Conservation (phyloP, 345 rosid species). For the Physaria fendleri region DNA sequence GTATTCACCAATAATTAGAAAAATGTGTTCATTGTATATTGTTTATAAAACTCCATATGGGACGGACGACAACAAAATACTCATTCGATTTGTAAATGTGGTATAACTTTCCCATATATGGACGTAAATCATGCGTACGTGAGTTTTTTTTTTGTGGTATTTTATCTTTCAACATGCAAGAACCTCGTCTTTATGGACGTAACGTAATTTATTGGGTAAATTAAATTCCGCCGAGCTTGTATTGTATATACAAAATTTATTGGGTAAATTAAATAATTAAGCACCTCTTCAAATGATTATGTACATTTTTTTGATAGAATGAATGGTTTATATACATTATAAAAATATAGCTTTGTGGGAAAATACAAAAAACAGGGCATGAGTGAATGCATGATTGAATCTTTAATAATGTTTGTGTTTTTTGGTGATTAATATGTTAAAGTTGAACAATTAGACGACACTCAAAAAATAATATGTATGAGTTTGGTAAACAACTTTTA, state of each 20-base stretch:
- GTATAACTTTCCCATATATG: background rate
- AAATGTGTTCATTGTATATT: background rate
- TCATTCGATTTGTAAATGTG: background rate
- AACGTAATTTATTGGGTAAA: background rate
- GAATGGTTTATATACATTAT: background rate
- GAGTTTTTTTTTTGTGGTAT: too few relatives aligned
- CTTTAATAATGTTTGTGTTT: constrained; percentile 21
- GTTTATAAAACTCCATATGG: background rate
- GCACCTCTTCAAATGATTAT: background rate
- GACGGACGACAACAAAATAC: background rate
- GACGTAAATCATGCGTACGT: background rate
- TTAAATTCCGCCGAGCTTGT: background rate
- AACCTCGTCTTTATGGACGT: constrained; percentile 8
- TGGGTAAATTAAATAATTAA: background rate
- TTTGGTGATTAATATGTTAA: background rate
- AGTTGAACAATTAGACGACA: background rate
- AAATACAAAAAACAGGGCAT: constrained; percentile 14
- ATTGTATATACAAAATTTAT: background rate
- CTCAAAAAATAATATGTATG: background rate
- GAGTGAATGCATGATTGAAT: constrained; percentile 27
- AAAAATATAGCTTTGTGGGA: background rate
- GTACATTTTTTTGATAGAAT: background rate
- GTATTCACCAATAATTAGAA: background rate
- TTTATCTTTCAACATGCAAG: background rate
- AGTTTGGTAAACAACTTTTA: constrained; percentile 21